These are phyloP conservation scores for Eragrostis tef DNA, from an alignment of 202 grass and related monocot species.

Conservation along the genomic window DNA sequence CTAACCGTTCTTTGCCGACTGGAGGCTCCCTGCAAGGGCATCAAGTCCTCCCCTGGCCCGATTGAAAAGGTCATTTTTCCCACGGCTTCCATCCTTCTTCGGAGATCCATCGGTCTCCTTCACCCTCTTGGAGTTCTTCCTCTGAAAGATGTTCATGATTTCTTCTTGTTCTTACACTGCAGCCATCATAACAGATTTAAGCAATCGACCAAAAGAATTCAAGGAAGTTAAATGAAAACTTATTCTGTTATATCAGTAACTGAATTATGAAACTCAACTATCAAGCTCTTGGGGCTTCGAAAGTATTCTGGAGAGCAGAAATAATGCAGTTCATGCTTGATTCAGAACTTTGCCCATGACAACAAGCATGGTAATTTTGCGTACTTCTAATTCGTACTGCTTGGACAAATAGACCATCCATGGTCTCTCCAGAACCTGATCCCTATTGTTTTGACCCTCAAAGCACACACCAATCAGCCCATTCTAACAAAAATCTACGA, in stretches of 20 bases:
- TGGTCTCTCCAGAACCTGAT: conserved; percentile 13
- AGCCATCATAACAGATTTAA: conserved; percentile 24
- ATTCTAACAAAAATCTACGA: background rate
- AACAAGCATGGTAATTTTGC: background rate
- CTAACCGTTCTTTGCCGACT: conserved; percentile 54
- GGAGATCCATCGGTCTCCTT: conserved; percentile 42
- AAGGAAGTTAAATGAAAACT: conserved; percentile 14
- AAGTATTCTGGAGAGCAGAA: background rate
- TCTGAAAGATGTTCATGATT: conserved; percentile 55
- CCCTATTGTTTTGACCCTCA: background rate
- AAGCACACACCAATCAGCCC: background rate
- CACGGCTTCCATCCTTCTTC: conserved; percentile 52
- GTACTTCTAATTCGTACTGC: background rate
- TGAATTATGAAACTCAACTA: background rate
- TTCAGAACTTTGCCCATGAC: background rate
- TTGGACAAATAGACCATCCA: background rate
- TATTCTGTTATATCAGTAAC: background rate
- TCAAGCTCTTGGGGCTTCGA: background rate
- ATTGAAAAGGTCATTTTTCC: conserved; percentile 48
- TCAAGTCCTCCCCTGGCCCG: conserved; percentile 51
- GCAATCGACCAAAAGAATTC: conserved; percentile 11
- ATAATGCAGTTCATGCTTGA: conserved; percentile 4
- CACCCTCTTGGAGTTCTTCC: conserved; percentile 60
- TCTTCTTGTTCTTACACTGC: conserved; percentile 41
- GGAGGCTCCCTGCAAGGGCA: conserved; percentile 43